phyloP scores from a whole-genome alignment of 257 asterid species.

The Nicotiana undulata region DNA sequence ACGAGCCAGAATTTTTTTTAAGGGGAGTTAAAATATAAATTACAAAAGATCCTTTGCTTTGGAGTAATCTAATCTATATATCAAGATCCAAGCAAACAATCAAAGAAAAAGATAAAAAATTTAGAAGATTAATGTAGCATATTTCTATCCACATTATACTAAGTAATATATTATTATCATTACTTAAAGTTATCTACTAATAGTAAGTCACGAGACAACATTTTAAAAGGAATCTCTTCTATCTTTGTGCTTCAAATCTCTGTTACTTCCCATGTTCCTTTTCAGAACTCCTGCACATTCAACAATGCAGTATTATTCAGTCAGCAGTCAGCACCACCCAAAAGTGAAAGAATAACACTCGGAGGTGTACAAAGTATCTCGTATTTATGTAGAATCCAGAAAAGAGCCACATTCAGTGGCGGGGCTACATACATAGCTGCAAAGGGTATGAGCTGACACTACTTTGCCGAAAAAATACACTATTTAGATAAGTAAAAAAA shows the following conservation, averaged over 20 bases:
- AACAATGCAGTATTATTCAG: background rate
- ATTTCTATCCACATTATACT: background rate
- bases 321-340: background rate
- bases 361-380: too few relatives aligned
- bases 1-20: too few relatives aligned
- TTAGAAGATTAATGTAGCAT: background rate
- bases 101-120: background rate
- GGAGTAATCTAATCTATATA: background rate
- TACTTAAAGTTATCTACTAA: background rate
- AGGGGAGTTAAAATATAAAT: background rate
- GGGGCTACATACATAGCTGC: too few relatives aligned
- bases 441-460: too few relatives aligned
- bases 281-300: background rate
- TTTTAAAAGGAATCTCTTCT: background rate
- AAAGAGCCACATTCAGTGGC: too few relatives aligned
- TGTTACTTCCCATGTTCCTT: background rate
- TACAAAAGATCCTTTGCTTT: background rate
- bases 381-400: fast-evolving
- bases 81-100: background rate
- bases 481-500: too few relatives aligned
- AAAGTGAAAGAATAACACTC: background rate
- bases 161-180: background rate
- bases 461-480: too few relatives aligned
- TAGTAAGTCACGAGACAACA: background rate
- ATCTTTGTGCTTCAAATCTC: background rate